phyloP scores from a whole-genome alignment of 306 rosid species.

The Corylus americana region DNA sequence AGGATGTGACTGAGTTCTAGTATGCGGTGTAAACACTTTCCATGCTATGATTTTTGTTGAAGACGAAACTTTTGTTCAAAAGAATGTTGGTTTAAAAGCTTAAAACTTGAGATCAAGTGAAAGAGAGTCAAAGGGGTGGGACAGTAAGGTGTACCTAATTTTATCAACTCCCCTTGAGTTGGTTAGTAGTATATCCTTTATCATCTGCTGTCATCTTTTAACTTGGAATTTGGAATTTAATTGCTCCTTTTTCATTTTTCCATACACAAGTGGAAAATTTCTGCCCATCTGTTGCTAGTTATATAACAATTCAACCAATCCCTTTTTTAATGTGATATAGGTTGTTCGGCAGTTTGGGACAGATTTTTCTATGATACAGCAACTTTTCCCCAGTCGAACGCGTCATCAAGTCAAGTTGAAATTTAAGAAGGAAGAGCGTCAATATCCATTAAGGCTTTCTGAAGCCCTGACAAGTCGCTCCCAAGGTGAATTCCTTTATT shows the following conservation, averaged over 20 bases:
- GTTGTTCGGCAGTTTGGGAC: slow-evolving; percentile 73
- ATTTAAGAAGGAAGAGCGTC: slow-evolving; percentile 76
- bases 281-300: not conserved
- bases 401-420: slow-evolving; percentile 72
- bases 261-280: slow-evolving; percentile 8
- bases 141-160: not conserved
- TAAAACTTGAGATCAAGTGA: not conserved
- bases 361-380: slow-evolving; percentile 75
- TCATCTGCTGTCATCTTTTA: not conserved
- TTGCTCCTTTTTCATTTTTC: not conserved
- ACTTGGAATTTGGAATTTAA: not conserved
- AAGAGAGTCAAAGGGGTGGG: not conserved
- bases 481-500: slow-evolving; percentile 47
- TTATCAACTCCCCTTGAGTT: not conserved
- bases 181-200: not conserved
- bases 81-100: not conserved
- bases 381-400: slow-evolving; percentile 66
- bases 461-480: slow-evolving; percentile 59
- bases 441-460: slow-evolving; percentile 50
- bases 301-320: slow-evolving; percentile 5
- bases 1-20: not conserved
- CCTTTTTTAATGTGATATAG: slow-evolving; percentile 33
- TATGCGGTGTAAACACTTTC: slow-evolving; percentile 1
- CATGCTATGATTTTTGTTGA: not conserved
- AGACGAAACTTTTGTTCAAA: not conserved